A percentile compares a stretch with the other conserved stretches of the same genome.
phyloP scores from a whole-genome alignment of 2,329 filamentous ascomycete species.

The Verticillium tricorpus region DNA sequence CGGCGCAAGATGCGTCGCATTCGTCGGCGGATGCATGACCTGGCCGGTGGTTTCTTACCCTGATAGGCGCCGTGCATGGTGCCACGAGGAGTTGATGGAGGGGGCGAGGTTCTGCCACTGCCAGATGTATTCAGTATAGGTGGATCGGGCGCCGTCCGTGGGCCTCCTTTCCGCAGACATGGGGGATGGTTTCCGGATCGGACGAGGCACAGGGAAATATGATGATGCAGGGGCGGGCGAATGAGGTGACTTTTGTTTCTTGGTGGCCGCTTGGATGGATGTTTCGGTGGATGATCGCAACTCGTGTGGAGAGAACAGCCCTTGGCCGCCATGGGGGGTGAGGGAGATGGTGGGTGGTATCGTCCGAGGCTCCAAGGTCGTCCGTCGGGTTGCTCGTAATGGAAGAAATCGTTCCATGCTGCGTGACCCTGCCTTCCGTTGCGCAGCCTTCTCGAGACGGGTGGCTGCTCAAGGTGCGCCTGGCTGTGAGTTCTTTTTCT shows the following conservation, averaged over 20 bases:
- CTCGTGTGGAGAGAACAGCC: no score
- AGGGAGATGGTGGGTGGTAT: no score
- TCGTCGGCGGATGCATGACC: neutral
- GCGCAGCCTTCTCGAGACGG: neutral
- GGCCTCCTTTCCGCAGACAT: neutral
- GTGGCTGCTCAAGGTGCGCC: neutral
- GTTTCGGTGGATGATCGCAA: neutral
- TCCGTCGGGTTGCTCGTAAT: neutral
- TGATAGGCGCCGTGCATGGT: neutral
- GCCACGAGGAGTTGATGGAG: neutral
- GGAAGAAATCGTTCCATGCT: neutral
- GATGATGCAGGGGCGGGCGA: neutral
- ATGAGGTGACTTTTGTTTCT: neutral
- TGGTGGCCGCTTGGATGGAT: neutral
- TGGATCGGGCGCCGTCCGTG: neutral
- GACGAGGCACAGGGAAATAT: neutral
- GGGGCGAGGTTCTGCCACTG: neutral
- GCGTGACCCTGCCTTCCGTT: neutral
- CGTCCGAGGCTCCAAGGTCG: neutral
- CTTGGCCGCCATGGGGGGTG: no score
- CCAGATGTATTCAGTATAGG: no score
- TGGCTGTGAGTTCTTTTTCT: neutral
- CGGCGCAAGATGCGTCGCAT: neutral
- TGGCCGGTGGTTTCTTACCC: neutral
- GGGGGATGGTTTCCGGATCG: neutral